Percentiles rank a stretch among this genome's conserved stretches.
Conservation (phyloP, 306 rosid species). For the Prosopis cineraria region DNA sequence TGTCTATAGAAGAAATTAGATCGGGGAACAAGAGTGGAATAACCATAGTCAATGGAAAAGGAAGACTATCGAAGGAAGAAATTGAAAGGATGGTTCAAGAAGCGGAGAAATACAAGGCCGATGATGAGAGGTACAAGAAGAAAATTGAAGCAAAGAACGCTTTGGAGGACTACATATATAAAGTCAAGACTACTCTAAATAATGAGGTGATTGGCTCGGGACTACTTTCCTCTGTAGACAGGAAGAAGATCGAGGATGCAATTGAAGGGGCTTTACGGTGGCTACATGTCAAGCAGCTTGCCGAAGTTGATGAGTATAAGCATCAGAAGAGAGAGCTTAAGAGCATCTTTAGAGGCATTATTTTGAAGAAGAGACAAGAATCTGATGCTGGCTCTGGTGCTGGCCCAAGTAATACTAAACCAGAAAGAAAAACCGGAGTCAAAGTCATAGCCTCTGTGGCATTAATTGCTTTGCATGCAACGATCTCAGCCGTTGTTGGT, state of each 20-base stretch:
- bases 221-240: constrained; percentile 28
- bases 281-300: constrained; percentile 43
- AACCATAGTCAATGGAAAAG: too few relatives aligned
- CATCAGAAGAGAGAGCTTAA: constrained; percentile 40
- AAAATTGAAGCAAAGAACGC: constrained; percentile 37
- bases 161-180: constrained; percentile 42
- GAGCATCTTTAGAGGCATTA: background rate
- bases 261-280: constrained; percentile 26
- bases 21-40: too few relatives aligned
- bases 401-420: too few relatives aligned
- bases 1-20: too few relatives aligned
- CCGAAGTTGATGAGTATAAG: constrained; percentile 37
- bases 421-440: too few relatives aligned
- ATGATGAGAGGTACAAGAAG: constrained; percentile 44
- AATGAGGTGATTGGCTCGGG: constrained; percentile 24
- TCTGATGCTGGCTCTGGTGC: too few relatives aligned
- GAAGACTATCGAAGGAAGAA: too few relatives aligned
- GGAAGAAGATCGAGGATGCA: constrained; percentile 39
- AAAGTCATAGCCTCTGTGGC: too few relatives aligned
- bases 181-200: constrained; percentile 36
- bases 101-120: constrained; percentile 27
- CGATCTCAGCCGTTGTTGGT: too few relatives aligned
- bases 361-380: too few relatives aligned
- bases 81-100: too few relatives aligned
- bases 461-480: too few relatives aligned